Conservation (phyloP, 331 rosid genomes). For the Erythrophleum ivorense region DNA sequence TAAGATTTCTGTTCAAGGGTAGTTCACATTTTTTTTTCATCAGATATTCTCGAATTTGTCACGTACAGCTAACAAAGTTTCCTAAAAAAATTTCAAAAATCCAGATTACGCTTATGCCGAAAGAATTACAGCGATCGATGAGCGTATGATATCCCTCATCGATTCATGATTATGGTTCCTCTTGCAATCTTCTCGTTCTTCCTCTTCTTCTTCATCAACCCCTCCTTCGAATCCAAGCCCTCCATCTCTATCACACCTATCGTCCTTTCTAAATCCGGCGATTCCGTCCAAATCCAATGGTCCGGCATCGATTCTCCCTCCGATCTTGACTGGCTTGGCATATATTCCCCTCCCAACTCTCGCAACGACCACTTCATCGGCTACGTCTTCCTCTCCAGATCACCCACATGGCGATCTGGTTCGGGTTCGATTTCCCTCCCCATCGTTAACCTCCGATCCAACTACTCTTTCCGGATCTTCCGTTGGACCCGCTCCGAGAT, state of each 20-base stretch:
- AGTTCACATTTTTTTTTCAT: neutral
- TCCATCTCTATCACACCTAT: conserved; percentile 56
- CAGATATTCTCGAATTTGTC: no score
- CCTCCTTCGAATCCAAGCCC: conserved; percentile 48
- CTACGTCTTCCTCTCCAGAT: conserved; percentile 68
- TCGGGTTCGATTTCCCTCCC: conserved; percentile 67
- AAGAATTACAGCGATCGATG: neutral
- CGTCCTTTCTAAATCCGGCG: conserved; percentile 62
- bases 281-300: conserved; percentile 64
- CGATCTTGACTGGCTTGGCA: conserved; percentile 77
- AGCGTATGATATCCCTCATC: neutral
- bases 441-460: conserved; percentile 77
- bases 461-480: conserved; percentile 82
- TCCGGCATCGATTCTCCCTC: conserved; percentile 72
- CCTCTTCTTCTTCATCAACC: neutral
- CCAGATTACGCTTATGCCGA: no score
- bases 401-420: conserved; percentile 71
- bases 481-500: conserved; percentile 76
- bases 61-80: no score
- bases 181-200: neutral
- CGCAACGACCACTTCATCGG: conserved; percentile 70
- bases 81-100: no score
- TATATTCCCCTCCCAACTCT: conserved; percentile 80
- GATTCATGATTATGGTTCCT: neutral
- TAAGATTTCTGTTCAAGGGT: neutral